Base-by-base conservation (phyloP, 2,329 filamentous ascomycete species). In the Aspergillus quadricinctus region DNA sequence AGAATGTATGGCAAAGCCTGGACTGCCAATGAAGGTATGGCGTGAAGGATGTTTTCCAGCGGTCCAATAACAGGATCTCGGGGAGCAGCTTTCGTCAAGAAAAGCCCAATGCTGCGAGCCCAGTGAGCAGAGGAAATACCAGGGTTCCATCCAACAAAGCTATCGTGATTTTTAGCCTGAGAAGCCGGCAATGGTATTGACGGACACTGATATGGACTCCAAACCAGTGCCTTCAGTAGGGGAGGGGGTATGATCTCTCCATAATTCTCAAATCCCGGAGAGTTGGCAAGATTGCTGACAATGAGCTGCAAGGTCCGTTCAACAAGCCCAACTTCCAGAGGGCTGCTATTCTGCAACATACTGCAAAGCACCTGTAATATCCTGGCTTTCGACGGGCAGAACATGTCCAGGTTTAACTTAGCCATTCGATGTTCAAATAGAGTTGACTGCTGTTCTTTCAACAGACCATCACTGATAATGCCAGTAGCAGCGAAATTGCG, bases 401-500 rank as follows among this genome's bases (percentile, higher is more conserved):
- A 56, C 49, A 60, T 52, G 46, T 62, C 59, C 17, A 58, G 48
- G 2, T 27, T 31, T 3, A 58, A 61, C 40, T 41, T 56, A 9
- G 45, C 50, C 6, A 52, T 48, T 4, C 54, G 52, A 17, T 31
- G 21, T 23, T 65, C 49, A 29, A 72, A 70, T 1, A 73, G 50
- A 1, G 53, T 56, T 21, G 64, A 58, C 25, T 71, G 68, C 48
- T 77, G 74, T 52, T 79, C 74, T 56, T 80, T 63, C 68, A 78
- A 49, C 74, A 80, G 53, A 75, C 73, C 64, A 72, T 80, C 60
- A 72, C 75, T 64, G 78, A 86, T 62, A 54, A 84, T 79, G 1
- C 92, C 92, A 28, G 86, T 89, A 17, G 89, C 83, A 41, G 88
- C 86, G 73, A 92, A 97, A 0, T 90, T 87, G 68, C 91, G 84